These are phyloP conservation scores for Microdochium bolleyi DNA, from an alignment of 2,329 filamentous ascomycete genomes.

Conservation along the genomic window DNA sequence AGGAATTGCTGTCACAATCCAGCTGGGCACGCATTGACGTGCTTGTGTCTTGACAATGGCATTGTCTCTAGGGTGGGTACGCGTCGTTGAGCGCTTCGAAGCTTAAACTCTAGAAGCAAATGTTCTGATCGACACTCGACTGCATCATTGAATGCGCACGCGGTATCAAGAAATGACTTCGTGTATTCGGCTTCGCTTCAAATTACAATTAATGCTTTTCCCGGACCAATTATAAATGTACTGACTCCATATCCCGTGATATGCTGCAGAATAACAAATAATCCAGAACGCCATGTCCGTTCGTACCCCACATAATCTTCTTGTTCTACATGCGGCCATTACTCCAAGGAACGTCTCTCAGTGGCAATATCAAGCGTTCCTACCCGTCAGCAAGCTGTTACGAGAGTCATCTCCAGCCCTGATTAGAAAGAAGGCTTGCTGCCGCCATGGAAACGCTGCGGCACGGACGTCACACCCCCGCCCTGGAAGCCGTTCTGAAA, in stretches of 20 bases:
- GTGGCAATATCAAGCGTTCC: background rate
- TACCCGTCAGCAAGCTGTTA: background rate
- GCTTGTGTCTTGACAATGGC: too few species aligned
- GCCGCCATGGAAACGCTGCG: background rate
- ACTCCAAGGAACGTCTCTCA: too few species aligned
- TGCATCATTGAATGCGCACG: too few species aligned
- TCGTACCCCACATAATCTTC: background rate
- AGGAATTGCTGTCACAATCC: too few species aligned
- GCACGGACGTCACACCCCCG: background rate
- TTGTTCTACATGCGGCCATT: background rate
- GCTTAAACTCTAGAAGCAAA: too few species aligned
- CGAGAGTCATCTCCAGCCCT: background rate
- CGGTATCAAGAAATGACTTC: background rate
- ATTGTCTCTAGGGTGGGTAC: too few species aligned
- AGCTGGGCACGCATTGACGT: too few species aligned
- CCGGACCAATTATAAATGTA: background rate
- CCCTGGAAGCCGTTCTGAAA: background rate
- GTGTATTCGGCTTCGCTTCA: background rate
- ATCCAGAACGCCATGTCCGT: background rate
- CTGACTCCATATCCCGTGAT: background rate
- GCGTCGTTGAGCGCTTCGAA: too few species aligned
- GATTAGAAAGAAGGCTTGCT: background rate
- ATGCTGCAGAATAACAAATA: background rate
- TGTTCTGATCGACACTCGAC: too few species aligned
- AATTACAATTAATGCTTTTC: background rate